Evolutionary conservation across 352 stramenopile species (phyloP), one percentile per base, ranked within the genome.

Genomic region (Globisporangium acanthophoron): DNA sequence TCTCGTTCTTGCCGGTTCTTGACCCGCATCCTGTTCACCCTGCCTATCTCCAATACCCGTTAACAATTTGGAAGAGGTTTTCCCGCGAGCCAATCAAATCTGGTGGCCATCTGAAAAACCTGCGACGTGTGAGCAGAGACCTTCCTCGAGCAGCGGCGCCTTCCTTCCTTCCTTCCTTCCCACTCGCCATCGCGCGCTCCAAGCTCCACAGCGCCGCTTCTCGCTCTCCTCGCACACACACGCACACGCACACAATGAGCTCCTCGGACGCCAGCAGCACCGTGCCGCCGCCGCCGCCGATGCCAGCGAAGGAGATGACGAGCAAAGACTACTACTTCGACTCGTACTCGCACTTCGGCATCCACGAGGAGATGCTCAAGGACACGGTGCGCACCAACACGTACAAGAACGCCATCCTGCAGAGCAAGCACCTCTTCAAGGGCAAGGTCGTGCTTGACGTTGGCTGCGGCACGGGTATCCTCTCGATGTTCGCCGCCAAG

Each of bases 321-420:
- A 96, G 87, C 71, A 97, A 97, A 73, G 95, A 98, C 79, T 99
- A 99, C 71, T 99, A 99, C 75, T 99, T 98, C 57, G 94, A 99
- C 76, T 98, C 92, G 54, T 99, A 99, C 74, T 97, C 94, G 44
- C 96, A 99, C 61, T 96, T 98, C 71, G 91, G 93, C 44, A 99
- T 99, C 70, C 96, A 99, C 72, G 94, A 98, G 67, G 96, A 99
- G 76, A 93, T 93, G 84, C 88, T 93, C 67, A 89, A 79, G 41
- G 84, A 93, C 65, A 69, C 62, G 37, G 93, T 99, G n/a, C 93
- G 97, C 48, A 99, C 97, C 27, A 74, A 97, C 52, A 97, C 88
- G 13, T 99, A 99, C 77, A 93, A 96, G 73, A 96, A 98, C 67
- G 94, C 95, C 16, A 99, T 99, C 62, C 73, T 98, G 54, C 93